Percentiles rank a stretch among this genome's conserved stretches.
Conservation (phyloP, 352 stramenopile species). For the Pythium rishiriense region DNA sequence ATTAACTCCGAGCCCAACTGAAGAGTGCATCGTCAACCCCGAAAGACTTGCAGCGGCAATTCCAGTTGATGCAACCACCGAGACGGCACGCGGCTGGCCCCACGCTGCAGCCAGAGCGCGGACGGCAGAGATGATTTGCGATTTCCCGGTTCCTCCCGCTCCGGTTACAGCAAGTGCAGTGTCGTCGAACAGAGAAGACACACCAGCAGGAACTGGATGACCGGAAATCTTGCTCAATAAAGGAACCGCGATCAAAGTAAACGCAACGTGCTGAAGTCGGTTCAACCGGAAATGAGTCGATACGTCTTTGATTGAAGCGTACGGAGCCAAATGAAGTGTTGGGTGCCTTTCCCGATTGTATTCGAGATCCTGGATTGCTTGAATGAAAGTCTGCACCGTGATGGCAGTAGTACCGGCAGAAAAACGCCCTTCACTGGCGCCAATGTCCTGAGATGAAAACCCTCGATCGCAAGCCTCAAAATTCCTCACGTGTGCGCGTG, state of each 20-base stretch:
- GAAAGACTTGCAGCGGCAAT: constrained; percentile 23
- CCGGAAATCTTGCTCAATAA: background rate
- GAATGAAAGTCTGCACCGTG: background rate
- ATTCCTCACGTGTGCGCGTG: background rate
- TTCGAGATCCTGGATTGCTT: background rate
- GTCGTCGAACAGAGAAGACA: background rate
- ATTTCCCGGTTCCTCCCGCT: constrained; percentile 25
- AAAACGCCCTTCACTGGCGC: background rate
- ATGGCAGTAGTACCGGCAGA: background rate
- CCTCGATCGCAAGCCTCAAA: background rate
- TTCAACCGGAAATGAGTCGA: constrained; percentile 16
- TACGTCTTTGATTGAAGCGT: constrained; percentile 2
- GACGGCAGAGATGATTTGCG: constrained; percentile 21
- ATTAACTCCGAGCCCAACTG: constrained; percentile 18
- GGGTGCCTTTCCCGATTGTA: background rate
- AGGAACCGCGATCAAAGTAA: constrained; percentile 15
- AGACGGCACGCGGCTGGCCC: constrained; percentile 6
- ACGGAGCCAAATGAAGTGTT: background rate
- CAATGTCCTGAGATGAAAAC: no score
- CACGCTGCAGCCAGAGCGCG: constrained; percentile 3
- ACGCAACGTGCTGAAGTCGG: constrained; percentile 6
- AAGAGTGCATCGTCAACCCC: constrained; percentile 29
- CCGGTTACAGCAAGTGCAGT: constrained; percentile 21
- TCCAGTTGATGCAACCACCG: constrained; percentile 16
- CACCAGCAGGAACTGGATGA: background rate